phyloP scores from a whole-genome alignment of 164 flowering plant genomes.

The Vitis vinifera region ASM3070453v1 NC_081808.1:863501-864000 shows the following conservation, averaged over 20 bases:
- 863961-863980: constrained; percentile 60
- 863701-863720: constrained; percentile 54
- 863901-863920: constrained; percentile 56
- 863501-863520: constrained; percentile 50
- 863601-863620: constrained; percentile 56
- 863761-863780: constrained; percentile 47
- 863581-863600: constrained; percentile 56
- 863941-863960: constrained; percentile 45
- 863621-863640: constrained; percentile 55
- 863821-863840: too few relatives aligned
- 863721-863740: constrained; percentile 56
- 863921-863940: constrained; percentile 42
- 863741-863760: constrained; percentile 51
- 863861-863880: constrained; percentile 44
- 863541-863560: constrained; percentile 56
- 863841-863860: background rate
- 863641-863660: constrained; percentile 56
- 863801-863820: too few relatives aligned
- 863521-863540: constrained; percentile 60
- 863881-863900: constrained; percentile 59
- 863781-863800: constrained; percentile 32
- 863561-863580: constrained; percentile 48
- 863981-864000: constrained; percentile 57
- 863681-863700: constrained; percentile 59
- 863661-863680: constrained; percentile 52